Evolutionary conservation across 2,329 filamentous ascomycete genomes (phyloP), one percentile per base, ranked within the genome.

Genomic region (Neobulgaria alba): DNA sequence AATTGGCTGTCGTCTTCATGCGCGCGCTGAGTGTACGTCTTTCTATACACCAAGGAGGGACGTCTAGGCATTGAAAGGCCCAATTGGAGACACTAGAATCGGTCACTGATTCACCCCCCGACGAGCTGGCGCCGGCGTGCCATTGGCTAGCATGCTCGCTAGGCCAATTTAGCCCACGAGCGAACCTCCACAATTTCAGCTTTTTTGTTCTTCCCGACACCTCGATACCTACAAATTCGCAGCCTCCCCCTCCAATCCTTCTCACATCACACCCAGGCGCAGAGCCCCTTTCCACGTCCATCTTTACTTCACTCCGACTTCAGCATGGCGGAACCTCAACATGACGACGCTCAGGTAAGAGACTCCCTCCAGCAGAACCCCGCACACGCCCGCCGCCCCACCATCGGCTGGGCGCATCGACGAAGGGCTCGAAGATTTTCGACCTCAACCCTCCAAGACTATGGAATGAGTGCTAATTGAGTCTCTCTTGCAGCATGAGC

Each of bases 331-430:
- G 33, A 35, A 10, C 23, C 23, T 26, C 23, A 26, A 26, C 23
- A 26, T 12, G 23, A 26, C 12, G 23, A 23, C 15, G 32, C 32
- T 5, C 18, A 21, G 17, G 33, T 36, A 36, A 20, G 4, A 20
- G 5, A 21, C 19, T 16, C 17, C 23, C 17, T 72, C 73, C 37
- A 41, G 41, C 40, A 46, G 41, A 43, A 46, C 56, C 55, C 51
- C 53, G 52, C 50, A 51, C 47, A 54, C n/a, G n/a, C n/a, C n/a
- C n/a, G n/a, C n/a, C n/a, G 48, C 56, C 54, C 51, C 54, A 45
- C 50, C 51, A 56, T 33, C 44, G 39, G 47, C 49, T 53, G 52
- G 39, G 52, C 51, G 52, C 50, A 50, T 55, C 18, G 26, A 47
- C 29, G 10, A 10, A 14, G 29, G n/a, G 9, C 31, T 33, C 10